Conservation (phyloP, 2,329 filamentous ascomycete genomes). For the Sarocladiaceae sp. region DNA sequence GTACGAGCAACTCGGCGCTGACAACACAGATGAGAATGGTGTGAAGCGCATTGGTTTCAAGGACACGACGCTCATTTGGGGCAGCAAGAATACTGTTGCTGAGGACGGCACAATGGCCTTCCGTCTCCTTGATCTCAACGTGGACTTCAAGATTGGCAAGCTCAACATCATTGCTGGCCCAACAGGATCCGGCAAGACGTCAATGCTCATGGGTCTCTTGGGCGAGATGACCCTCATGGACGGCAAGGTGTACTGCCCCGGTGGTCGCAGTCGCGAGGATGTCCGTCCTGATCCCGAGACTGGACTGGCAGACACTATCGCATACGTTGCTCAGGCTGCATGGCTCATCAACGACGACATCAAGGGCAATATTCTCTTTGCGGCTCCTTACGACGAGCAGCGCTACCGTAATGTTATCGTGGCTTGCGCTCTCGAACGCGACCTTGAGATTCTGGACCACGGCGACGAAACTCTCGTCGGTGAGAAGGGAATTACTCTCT, state of each 20-base stretch:
- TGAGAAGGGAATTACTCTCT: constrained; percentile 95
- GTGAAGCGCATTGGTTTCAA: constrained; percentile 79
- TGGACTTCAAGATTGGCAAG: constrained; percentile 79
- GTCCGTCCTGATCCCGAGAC: constrained; percentile 77
- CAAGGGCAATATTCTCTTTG: constrained; percentile 92
- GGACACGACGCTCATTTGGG: constrained; percentile 86
- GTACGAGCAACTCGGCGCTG: constrained; percentile 74
- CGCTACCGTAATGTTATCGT: constrained; percentile 85
- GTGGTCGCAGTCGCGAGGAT: constrained; percentile 80
- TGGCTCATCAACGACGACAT: constrained; percentile 97
- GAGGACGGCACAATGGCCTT: constrained; percentile 70
- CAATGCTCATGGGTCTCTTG: constrained; percentile 88
- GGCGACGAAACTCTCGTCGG: constrained; percentile 93
- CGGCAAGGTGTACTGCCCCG: constrained; percentile 80
- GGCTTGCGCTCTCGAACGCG: constrained; percentile 85
- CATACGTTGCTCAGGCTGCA: constrained; percentile 93
- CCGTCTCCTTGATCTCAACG: constrained; percentile 75
- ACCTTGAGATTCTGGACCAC: constrained; percentile 86
- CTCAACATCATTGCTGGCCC: constrained; percentile 91
- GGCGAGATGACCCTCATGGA: constrained; percentile 90
- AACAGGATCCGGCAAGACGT: constrained; percentile 94
- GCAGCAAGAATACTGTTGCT: constrained; percentile 57
- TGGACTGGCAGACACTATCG: constrained; percentile 83
- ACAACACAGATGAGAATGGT: constrained; percentile 64
- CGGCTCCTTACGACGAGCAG: constrained; percentile 72